Percentiles rank a stretch among this genome's conserved stretches.
Conservation (phyloP, 2,329 filamentous ascomycete genomes). For the Aureobasidium zeae region DNA sequence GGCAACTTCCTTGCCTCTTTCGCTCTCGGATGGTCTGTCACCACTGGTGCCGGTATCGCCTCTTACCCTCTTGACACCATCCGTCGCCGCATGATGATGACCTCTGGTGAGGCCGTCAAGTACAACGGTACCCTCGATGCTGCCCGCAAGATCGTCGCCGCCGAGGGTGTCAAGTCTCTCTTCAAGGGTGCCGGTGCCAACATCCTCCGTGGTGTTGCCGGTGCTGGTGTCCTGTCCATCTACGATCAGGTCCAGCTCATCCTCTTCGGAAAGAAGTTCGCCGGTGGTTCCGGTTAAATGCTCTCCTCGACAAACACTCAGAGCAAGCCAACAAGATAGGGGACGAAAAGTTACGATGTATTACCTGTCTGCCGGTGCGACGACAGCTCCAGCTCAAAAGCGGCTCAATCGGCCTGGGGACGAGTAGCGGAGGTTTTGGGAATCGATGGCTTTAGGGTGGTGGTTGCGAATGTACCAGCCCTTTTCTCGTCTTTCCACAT, state of each 20-base stretch:
- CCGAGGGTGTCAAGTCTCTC: constrained; percentile 96
- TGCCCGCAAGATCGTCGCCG: constrained; percentile 90
- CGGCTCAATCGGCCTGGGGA: constrained; percentile 14
- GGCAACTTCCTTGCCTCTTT: constrained; percentile 99
- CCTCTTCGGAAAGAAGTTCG: constrained; percentile 99
- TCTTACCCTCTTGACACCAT: constrained; percentile 99
- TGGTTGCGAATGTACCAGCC: constrained; percentile 16
- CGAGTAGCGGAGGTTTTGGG: constrained; percentile 12
- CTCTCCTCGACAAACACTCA: constrained; percentile 9
- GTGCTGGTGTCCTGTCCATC: constrained; percentile 99
- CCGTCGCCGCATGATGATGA: constrained; percentile 99
- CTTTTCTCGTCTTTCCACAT: constrained; percentile 15
- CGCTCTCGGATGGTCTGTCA: constrained; percentile 96
- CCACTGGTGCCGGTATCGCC: constrained; percentile 99
- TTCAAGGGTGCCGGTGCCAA: constrained; percentile 99
- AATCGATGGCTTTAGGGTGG: constrained; percentile 25
- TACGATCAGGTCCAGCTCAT: constrained; percentile 99
- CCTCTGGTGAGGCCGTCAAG: constrained; percentile 93
- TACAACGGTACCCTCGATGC: constrained; percentile 96
- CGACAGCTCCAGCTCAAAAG: constrained; percentile 11
- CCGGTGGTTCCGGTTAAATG: constrained; percentile 43
- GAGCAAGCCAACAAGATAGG: constrained; percentile 8
- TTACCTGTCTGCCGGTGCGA: constrained; percentile 16
- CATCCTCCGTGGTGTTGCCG: constrained; percentile 99
- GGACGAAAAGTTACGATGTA: constrained; percentile 11